Conservation (phyloP, 2,329 filamentous ascomycete genomes). For the Verticillium klebahnii region DNA sequence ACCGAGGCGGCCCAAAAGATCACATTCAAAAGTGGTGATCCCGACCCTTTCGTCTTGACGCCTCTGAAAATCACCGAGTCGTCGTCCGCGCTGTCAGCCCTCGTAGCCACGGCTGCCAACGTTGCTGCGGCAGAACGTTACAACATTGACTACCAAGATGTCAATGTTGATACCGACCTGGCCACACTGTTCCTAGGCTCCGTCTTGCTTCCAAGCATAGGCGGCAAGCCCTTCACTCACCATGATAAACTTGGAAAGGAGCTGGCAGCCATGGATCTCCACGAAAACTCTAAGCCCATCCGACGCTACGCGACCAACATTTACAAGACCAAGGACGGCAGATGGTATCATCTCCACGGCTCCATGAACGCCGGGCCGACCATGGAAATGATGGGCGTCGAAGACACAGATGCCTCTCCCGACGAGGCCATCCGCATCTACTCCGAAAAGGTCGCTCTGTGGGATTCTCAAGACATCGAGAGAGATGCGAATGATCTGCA, state of each 20-base stretch:
- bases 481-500: conserved; percentile 25
- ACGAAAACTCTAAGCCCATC: conserved; percentile 17
- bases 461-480: conserved; percentile 23
- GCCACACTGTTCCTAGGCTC: conserved; percentile 14
- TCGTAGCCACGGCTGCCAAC: conserved; percentile 15
- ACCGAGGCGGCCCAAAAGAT: conserved; percentile 2
- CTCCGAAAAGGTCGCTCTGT: conserved; percentile 16
- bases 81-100: conserved; percentile 31
- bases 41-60: conserved; percentile 15
- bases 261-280: conserved; percentile 8
- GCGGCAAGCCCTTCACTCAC: conserved; percentile 10
- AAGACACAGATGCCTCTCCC: conserved; percentile 16
- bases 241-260: conserved; percentile 18
- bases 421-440: conserved; percentile 23
- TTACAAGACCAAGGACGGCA: conserved; percentile 26
- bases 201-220: conserved; percentile 12
- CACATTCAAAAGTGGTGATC: neutral
- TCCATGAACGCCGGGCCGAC: conserved; percentile 23
- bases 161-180: conserved; percentile 10
- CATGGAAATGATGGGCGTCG: conserved; percentile 26
- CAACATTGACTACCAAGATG: conserved; percentile 5
- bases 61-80: conserved; percentile 39
- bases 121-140: conserved; percentile 7
- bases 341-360: conserved; percentile 30
- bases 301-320: conserved; percentile 26